These are phyloP conservation scores for Crataegus laevigata DNA, from an alignment of 306 rosid genomes.

Conservation along the genomic window DNA sequence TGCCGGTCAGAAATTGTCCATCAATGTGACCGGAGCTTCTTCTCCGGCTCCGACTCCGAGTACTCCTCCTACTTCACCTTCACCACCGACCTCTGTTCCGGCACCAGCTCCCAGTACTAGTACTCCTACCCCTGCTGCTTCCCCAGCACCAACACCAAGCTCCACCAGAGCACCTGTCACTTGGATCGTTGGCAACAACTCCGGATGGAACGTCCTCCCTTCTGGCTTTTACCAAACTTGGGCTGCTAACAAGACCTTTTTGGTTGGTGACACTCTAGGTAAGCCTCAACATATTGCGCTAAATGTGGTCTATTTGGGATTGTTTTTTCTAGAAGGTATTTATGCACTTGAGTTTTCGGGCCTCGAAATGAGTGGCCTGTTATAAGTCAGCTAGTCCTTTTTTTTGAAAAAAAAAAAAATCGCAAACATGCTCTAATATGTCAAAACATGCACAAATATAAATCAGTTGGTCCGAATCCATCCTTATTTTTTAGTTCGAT, in stretches of 20 bases:
- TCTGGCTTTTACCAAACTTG: constrained; percentile 34
- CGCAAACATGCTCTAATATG: too few relatives aligned
- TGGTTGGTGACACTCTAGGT: constrained; percentile 35
- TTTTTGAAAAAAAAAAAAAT: too few relatives aligned
- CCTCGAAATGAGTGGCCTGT: too few relatives aligned
- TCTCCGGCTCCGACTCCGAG: constrained; percentile 44
- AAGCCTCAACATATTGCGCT: not conserved
- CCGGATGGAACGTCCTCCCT: constrained; percentile 51
- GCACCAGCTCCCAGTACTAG: constrained; percentile 8
- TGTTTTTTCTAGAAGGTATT: not conserved
- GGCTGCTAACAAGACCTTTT: constrained; percentile 47
- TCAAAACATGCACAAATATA: too few relatives aligned
- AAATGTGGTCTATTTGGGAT: not conserved
- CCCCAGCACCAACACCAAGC: constrained; percentile 5
- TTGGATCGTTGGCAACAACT: not conserved
- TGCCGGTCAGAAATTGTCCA: constrained; percentile 42
- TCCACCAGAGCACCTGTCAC: constrained; percentile 21
- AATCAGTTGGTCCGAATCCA: too few relatives aligned
- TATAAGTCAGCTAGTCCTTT: too few relatives aligned
- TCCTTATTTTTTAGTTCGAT: not conserved
- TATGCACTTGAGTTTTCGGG: not conserved
- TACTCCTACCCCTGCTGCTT: not conserved
- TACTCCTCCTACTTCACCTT: constrained; percentile 10
- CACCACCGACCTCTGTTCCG: constrained; percentile 8
- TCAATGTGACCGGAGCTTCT: constrained; percentile 39